A percentile compares a stretch with the other conserved stretches of the same genome.
Evolutionary conservation across 345 rosid genomes (phyloP).

Genomic region (Brassica cretica): DNA sequence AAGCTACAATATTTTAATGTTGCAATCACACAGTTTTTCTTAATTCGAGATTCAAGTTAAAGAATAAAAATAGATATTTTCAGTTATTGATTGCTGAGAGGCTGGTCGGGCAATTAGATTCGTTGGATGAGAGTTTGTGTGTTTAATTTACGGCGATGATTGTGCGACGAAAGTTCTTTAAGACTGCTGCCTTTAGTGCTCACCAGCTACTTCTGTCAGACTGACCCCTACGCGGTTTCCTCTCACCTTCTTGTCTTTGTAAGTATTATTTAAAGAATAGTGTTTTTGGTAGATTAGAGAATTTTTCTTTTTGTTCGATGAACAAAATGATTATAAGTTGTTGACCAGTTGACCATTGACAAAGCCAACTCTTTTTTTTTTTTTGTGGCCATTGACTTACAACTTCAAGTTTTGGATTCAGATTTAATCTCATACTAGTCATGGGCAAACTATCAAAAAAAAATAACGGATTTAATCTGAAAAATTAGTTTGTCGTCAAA

Average conservation of each 20-base stretch:
- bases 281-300: conserved; percentile 6
- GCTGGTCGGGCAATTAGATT: conserved; percentile 24
- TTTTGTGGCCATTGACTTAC: neutral
- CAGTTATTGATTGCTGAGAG: conserved; percentile 2
- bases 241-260: conserved; percentile 23
- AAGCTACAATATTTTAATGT: conserved; percentile 21
- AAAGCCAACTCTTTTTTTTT: neutral
- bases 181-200: conserved; percentile 20
- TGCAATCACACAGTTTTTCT: neutral
- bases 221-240: conserved; percentile 19
- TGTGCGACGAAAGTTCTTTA: conserved; percentile 26
- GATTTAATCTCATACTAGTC: neutral
- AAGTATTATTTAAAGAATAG: neutral
- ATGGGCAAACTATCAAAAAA: neutral
- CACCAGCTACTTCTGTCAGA: conserved; percentile 26
- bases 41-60: conserved; percentile 10
- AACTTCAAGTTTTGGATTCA: neutral
- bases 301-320: neutral
- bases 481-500: neutral
- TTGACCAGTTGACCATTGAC: neutral
- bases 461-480: neutral
- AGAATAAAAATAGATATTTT: neutral
- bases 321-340: neutral
- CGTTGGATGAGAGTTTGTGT: conserved; percentile 18
- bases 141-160: conserved; percentile 1